Evolutionary conservation across 192 early-diverging fungal species (phyloP), one percentile per base, ranked within the genome.

Genomic region (Backusella australiensis): DNA sequence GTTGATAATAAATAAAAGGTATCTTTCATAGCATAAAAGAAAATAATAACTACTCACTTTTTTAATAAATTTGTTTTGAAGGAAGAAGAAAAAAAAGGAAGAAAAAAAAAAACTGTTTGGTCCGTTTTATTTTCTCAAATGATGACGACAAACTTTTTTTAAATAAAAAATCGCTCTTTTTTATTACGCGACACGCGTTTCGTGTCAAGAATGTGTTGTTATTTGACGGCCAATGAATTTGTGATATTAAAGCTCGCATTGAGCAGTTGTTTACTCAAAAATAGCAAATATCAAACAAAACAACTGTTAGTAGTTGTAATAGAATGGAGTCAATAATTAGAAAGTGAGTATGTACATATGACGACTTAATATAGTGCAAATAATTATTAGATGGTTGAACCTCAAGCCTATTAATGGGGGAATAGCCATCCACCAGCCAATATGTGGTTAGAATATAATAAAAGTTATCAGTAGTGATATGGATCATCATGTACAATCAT

Each of bases 91-190:
- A 21, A 59, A 56, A 26, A 56, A 23, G 26, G 4, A 52, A 26
- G 6, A 59, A 11, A 52, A 52, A 21, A 23, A 23, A 56, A 59
- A 59, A 23, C 53, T 59, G 11, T 23, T 59, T 59, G n/a, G 23
- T 6, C 26, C 21, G n/a, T 23, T 59, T 59, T 59, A 59, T 26
- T 59, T 3, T 59, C 19, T n/a, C 46, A 59, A 59, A 1, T 59
- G 53, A 59, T 59, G 53, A 59, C 53, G 53, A 59, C 53, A 59
- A 59, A 23, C 53, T 59, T 59, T 59, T 59, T 52, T 59, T 59
- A 26, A 59, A 26, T 23, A 59, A 59, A 59, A 59, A 59, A 59
- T 59, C 21, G 21, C 8, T 23, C 53, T 59, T 59, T 59, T 59
- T 59, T 21, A 59, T 59, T 59, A 23, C 53, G 53, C 53, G 53